Conservation (phyloP, 2,329 filamentous ascomycete genomes). For the Cytospora mali region DNA sequence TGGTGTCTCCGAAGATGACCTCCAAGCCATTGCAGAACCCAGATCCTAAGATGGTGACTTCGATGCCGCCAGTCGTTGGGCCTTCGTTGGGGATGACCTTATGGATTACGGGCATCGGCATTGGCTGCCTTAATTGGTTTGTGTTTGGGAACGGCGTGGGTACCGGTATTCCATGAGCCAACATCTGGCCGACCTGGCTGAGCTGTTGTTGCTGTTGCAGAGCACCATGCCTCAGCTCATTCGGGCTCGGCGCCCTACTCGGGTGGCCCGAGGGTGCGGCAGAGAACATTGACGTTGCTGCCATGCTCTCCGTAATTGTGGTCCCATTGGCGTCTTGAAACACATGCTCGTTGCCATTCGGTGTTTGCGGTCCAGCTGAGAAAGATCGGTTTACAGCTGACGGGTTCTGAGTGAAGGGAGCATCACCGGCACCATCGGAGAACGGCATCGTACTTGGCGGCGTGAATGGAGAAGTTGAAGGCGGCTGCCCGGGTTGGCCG, state of each 20-base stretch:
- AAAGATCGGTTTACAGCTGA: slow-evolving; percentile 49
- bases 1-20: slow-evolving; percentile 76
- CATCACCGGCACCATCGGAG: slow-evolving; percentile 45
- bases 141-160: slow-evolving; percentile 19
- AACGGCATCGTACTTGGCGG: slow-evolving; percentile 48
- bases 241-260: slow-evolving; percentile 78
- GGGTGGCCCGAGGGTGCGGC: slow-evolving; percentile 72
- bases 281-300: slow-evolving; percentile 68
- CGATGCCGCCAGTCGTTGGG: slow-evolving; percentile 79
- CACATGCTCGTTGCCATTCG: slow-evolving; percentile 64
- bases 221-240: slow-evolving; percentile 49
- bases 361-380: slow-evolving; percentile 65
- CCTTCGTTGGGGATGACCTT: slow-evolving; percentile 84
- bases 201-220: slow-evolving; percentile 42
- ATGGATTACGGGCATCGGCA: slow-evolving; percentile 65
- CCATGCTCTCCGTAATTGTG: slow-evolving; percentile 66
- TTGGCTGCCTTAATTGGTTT: slow-evolving; percentile 16
- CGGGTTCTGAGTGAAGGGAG: slow-evolving; percentile 48
- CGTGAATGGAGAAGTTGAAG: slow-evolving; percentile 57
- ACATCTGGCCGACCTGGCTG: slow-evolving; percentile 26
- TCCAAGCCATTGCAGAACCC: slow-evolving; percentile 77
- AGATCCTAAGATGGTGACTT: slow-evolving; percentile 82
- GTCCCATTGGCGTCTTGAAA: slow-evolving; percentile 61
- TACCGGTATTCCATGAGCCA: slow-evolving; percentile 19
- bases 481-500: slow-evolving; percentile 36